phyloP scores from a whole-genome alignment of 495 filamentous ascomycete genomes.

The Halenospora varia region DNA sequence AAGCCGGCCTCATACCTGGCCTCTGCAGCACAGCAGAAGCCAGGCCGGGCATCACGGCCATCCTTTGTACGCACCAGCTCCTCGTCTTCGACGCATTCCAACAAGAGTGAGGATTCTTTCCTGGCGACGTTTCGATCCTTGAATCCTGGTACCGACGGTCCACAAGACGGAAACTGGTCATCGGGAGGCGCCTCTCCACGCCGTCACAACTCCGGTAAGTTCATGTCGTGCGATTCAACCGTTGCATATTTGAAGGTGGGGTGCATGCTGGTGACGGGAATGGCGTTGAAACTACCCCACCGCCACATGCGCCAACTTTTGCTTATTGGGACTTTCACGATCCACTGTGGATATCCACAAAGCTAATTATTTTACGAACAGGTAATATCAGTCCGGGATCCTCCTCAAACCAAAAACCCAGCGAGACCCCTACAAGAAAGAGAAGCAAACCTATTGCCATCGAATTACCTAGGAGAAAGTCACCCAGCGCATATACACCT shows the following conservation, averaged over 20 bases:
- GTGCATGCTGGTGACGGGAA: not conserved
- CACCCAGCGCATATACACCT: slow-evolving; percentile 32
- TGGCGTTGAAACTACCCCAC: slow-evolving; percentile 1
- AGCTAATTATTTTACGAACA: not conserved
- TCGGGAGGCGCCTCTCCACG: not conserved
- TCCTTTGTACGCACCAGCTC: not conserved
- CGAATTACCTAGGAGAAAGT: slow-evolving; percentile 31
- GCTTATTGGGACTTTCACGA: not conserved
- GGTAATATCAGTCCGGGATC: not conserved
- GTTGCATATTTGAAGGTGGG: not conserved
- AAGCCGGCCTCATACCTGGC: slow-evolving; percentile 34
- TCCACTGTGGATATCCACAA: too few relatives aligned
- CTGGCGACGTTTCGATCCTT: not conserved
- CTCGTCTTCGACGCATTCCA: slow-evolving; percentile 2
- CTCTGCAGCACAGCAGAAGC: slow-evolving; percentile 28
- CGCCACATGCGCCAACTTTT: not conserved
- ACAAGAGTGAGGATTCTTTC: not conserved
- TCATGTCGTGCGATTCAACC: not conserved
- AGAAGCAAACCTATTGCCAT: slow-evolving; percentile 43
- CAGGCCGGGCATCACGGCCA: slow-evolving; percentile 7
- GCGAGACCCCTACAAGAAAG: slow-evolving; percentile 16
- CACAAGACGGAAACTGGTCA: not conserved
- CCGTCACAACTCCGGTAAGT: not conserved
- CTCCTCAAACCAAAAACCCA: not conserved
- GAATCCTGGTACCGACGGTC: not conserved